phyloP scores from a whole-genome alignment of 106 monocot species.

The Dioscorea dumetorum region DNA sequence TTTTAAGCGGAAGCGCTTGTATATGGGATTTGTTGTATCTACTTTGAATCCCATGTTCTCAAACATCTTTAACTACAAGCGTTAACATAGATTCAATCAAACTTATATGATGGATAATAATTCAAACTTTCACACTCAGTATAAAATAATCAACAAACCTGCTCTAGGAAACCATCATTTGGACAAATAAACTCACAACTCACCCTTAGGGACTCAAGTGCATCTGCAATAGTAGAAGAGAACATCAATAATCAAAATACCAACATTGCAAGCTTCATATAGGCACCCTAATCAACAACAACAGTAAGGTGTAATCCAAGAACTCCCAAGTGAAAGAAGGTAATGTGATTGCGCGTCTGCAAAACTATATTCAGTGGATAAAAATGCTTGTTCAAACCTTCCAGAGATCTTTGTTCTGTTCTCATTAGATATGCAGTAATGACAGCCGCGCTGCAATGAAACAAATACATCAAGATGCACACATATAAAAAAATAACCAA shows the following conservation, averaged over 20 bases:
- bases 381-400: constrained; percentile 54
- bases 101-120: background rate
- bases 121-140: constrained; percentile 8
- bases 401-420: constrained; percentile 80
- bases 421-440: constrained; percentile 91
- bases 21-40: constrained; percentile 57
- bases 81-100: constrained; percentile 2
- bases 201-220: constrained; percentile 68
- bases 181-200: constrained; percentile 58
- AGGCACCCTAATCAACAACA: background rate
- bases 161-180: constrained; percentile 97
- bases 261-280: background rate
- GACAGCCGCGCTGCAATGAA: constrained; percentile 83
- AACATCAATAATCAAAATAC: background rate
- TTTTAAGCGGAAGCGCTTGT: constrained; percentile 87
- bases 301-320: background rate
- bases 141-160: constrained; percentile 33
- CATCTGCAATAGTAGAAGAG: constrained; percentile 49
- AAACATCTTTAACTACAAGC: constrained; percentile 84
- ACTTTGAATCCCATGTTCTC: constrained; percentile 94
- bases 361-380: constrained; percentile 1
- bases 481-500: background rate
- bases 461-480: constrained; percentile 17
- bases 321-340: background rate
- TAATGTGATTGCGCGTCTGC: background rate